Conservation (phyloP, 768 basidiomycete species). For the Crassisporium funariophilum region DNA sequence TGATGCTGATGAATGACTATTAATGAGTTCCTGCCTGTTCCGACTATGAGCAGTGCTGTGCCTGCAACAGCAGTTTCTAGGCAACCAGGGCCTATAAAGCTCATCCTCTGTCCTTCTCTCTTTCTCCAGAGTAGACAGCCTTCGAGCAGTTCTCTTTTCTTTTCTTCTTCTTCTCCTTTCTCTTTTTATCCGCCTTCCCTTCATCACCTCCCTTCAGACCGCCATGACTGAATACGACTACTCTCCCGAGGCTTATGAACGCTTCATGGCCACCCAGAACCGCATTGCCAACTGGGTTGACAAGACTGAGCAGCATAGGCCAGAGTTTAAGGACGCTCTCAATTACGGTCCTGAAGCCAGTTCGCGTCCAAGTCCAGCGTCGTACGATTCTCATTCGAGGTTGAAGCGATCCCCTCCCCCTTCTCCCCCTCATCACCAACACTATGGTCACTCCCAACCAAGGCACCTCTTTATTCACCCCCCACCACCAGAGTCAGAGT, state of each 20-base stretch:
- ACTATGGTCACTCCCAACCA: constrained; percentile 5
- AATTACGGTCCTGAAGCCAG: constrained; percentile 11
- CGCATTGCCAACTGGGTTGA: constrained; percentile 55
- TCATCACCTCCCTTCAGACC: too few species aligned
- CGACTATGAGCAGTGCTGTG: constrained; percentile 3
- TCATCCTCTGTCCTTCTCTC: background rate
- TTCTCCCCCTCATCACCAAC: constrained; percentile 4
- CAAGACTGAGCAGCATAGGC: constrained; percentile 43
- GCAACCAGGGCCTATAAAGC: constrained; percentile 8
- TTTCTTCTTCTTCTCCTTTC: constrained; percentile 3
- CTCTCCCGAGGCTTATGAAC: constrained; percentile 57
- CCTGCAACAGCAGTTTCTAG: constrained; percentile 6
- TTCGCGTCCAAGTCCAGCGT: constrained; percentile 8
- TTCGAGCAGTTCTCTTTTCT: constrained; percentile 3
- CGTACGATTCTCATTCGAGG: constrained; percentile 9
- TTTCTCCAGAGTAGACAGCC: background rate
- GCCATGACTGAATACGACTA: constrained; percentile 64
- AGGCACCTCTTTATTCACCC: constrained; percentile 18
- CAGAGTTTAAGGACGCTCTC: constrained; percentile 30
- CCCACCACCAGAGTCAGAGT: constrained; percentile 21
- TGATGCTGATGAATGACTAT: background rate
- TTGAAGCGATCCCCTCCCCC: constrained; percentile 15
- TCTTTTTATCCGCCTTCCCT: too few species aligned
- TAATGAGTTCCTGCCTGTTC: background rate
- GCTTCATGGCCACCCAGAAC: constrained; percentile 44